Evolutionary conservation across 202 grass and related monocot genomes (phyloP).

Genomic region (Carex arenaria): DNA sequence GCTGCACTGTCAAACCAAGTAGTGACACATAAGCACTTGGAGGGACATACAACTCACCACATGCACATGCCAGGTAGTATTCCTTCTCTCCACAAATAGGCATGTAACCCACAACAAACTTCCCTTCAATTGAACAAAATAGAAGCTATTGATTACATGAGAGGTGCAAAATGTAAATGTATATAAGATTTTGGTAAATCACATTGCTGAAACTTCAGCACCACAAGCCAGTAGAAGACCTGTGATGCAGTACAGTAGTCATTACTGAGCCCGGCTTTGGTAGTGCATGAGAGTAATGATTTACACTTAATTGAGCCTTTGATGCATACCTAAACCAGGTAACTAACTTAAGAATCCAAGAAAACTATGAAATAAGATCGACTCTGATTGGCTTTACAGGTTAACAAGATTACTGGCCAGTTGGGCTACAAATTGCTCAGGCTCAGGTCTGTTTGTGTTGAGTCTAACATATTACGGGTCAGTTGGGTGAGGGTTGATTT

Average conservation of each 20-base stretch:
- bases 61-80: conserved; percentile 87
- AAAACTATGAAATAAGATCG: background rate
- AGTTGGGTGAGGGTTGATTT: background rate
- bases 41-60: conserved; percentile 77
- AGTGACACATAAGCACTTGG: conserved; percentile 90
- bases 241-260: background rate
- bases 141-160: background rate
- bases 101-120: conserved; percentile 91
- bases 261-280: background rate
- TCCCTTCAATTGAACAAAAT: conserved; percentile 44
- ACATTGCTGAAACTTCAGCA: background rate
- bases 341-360: background rate
- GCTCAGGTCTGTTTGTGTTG: background rate
- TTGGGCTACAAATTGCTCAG: background rate
- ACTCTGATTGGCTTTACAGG: background rate
- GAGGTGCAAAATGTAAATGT: conserved; percentile 8
- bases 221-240: conserved; percentile 17
- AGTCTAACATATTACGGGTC: background rate
- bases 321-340: background rate
- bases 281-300: background rate
- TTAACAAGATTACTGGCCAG: background rate
- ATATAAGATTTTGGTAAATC: background rate
- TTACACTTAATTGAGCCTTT: background rate
- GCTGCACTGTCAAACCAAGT: conserved; percentile 81
- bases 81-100: conserved; percentile 96